Evolutionary conservation across 2,329 filamentous ascomycete species (phyloP), one percentile per base, ranked within the genome.

Genomic region (Alternaria ventricosa): DNA sequence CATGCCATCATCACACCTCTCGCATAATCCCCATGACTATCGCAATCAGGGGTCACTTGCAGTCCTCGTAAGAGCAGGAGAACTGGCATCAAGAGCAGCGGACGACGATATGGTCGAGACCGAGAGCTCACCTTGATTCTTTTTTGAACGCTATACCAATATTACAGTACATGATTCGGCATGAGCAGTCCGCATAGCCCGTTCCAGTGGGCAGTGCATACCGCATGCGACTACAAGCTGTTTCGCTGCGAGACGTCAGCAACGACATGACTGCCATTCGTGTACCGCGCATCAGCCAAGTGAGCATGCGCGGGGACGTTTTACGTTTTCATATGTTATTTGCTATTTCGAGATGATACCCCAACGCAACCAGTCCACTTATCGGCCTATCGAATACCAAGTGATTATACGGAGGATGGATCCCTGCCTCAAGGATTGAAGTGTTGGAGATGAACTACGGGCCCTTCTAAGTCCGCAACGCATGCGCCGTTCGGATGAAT

Each of bases 11-110:
- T 33, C 65, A n/a, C 68, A 72, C 15, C 55, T 72, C 27, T 61
- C 67, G 13, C 68, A 70, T 8, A 73, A 67, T 51, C 64, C 57
- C 44, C 63, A 68, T 22, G 77, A 81, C 36, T 75, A 74, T 50
- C 74, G 78, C 8, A 71, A 71, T 5, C 71, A 72, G n/a, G 73
- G 78, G 4, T 74, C 78, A 15, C 71, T 81, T 44, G 79, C 78
- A 5, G 80, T 77, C 4, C 61, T 82, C 12, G 65, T 81, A 33
- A 71, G 77, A 66, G 80, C 79, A 46, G 75, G 79, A 10, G 79
- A 81, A 57, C 33, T 82, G 25, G 71, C 65, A 43, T 76, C 79
- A 6, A 71, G 77, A 60, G 75, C 73, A 28, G 77, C 69, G 46
- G 76, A 81, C 30, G 72, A 75, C 5, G 71, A 75, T 50, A 55